These are phyloP conservation scores for Oxytropis ochrocephala DNA, from an alignment of 306 rosid species.

Conservation along the genomic window DNA sequence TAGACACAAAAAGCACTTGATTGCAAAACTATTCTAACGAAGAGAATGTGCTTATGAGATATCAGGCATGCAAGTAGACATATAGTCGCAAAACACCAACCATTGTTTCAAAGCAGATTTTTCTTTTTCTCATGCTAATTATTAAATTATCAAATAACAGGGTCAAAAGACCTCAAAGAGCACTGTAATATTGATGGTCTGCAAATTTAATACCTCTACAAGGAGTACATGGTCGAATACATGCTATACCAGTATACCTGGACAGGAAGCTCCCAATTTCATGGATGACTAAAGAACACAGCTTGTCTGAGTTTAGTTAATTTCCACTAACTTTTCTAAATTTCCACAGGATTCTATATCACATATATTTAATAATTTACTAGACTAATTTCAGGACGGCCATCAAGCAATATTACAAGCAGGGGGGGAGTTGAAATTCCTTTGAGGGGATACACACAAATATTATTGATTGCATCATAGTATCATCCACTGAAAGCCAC, in stretches of 20 bases:
- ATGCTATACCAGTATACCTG: not conserved
- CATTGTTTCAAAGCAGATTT: slow-evolving; percentile 1
- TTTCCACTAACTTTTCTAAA: not conserved
- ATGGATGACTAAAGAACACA: not conserved
- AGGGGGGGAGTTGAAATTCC: not conserved
- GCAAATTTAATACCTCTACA: not conserved
- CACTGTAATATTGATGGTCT: not conserved
- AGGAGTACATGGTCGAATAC: not conserved
- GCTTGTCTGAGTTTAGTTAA: not conserved
- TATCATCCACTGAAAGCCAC: not conserved
- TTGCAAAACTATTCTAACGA: not conserved
- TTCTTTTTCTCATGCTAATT: not conserved
- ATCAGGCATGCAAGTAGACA: slow-evolving; percentile 10
- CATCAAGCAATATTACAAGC: not conserved
- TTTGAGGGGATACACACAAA: not conserved
- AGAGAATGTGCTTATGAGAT: not conserved
- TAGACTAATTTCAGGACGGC: not conserved
- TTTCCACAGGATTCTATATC: slow-evolving; percentile 7
- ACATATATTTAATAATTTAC: not conserved
- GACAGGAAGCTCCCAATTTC: not conserved
- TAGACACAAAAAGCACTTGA: not conserved
- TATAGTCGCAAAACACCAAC: not conserved
- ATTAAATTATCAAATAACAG: slow-evolving; percentile 13
- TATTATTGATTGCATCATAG: not conserved
- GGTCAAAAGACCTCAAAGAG: slow-evolving; percentile 4